Base-by-base conservation (phyloP, 495 filamentous ascomycete species). In the Penicillium parvum region DNA sequence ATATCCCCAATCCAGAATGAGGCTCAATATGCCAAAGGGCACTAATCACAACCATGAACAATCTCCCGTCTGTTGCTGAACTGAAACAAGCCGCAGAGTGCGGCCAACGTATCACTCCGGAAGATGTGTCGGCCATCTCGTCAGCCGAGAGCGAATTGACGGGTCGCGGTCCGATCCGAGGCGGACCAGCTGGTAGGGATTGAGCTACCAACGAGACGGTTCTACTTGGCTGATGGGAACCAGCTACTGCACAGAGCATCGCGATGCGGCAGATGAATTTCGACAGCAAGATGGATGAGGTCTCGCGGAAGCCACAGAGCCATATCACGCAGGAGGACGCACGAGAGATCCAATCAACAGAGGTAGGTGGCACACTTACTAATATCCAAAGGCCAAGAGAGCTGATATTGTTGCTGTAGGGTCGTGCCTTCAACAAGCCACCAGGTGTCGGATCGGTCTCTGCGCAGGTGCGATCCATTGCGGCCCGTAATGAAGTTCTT, bases 171-270 rank as follows among this genome's bases (percentile, higher is more conserved):
- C 70, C 73, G 12, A 73, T 79, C 18, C 78, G 78, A 36, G 79
- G 79, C 37, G 78, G 78, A 10, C 71, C 78, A 26, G 69, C 70
- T 7, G 69, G 72, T 43, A n/a, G n/a, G n/a, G n/a, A n/a, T n/a
- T n/a, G n/a, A n/a, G n/a, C n/a, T n/a, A n/a, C 3, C 10, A 10
- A 4, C 3, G 8, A 22, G 16, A 26, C 23, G 23, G 11, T 27
- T 27, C 23, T 27, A 27, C 6, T 16, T 7, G 15, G 33, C 41
- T 35, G 7, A 26, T 23, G 7, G 3, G 7, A 5, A 18, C 1
- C n/a, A 66, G 63, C 63, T 5, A 59, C 56, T 29, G 63, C 63
- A 0, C 63, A 66, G 15, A 64, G 60, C 29, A 46, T 69, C 8
- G 55, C 58, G 1, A 64, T 65, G 53, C 50, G 54, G 21, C 60